These are phyloP conservation scores for Rheum nobile DNA, from an alignment of 148 eudicot genomes.

Conservation along the genomic window DNA sequence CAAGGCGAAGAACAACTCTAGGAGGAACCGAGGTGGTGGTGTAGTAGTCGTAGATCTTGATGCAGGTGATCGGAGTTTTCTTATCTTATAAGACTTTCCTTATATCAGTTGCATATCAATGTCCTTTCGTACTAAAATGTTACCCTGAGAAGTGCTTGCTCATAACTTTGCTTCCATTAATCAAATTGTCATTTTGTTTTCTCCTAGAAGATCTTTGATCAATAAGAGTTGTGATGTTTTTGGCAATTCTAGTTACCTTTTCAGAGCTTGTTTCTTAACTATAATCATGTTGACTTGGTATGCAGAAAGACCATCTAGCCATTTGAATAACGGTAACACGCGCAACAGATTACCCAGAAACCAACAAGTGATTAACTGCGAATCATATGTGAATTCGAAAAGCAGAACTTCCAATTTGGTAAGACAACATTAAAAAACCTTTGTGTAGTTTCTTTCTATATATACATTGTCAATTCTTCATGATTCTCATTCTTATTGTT, in stretches of 20 bases:
- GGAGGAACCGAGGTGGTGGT: conserved; percentile 47
- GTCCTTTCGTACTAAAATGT: no score
- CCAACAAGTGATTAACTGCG: conserved; percentile 39
- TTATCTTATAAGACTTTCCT: no score
- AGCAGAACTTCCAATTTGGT: conserved; percentile 31
- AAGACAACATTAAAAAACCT: conserved; percentile 12
- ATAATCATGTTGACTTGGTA: background rate
- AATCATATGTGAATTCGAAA: conserved; percentile 34
- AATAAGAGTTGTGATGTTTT: no score
- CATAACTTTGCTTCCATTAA: no score
- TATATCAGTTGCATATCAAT: no score
- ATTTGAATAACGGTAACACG: conserved; percentile 24
- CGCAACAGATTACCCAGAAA: conserved; percentile 34
- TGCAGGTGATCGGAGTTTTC: conserved; percentile 25
- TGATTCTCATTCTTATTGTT: background rate
- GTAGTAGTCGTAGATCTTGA: conserved; percentile 64
- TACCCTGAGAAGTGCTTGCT: no score
- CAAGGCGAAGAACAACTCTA: conserved; percentile 67
- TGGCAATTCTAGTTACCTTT: background rate
- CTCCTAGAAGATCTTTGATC: no score
- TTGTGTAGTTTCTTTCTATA: background rate
- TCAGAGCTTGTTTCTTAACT: background rate
- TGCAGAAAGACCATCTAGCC: conserved; percentile 27
- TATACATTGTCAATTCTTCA: background rate
- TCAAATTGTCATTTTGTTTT: no score